These are phyloP conservation scores for Mortierella sp. DNA, from an alignment of 371 early-diverging fungal species.

Conservation along the genomic window DNA sequence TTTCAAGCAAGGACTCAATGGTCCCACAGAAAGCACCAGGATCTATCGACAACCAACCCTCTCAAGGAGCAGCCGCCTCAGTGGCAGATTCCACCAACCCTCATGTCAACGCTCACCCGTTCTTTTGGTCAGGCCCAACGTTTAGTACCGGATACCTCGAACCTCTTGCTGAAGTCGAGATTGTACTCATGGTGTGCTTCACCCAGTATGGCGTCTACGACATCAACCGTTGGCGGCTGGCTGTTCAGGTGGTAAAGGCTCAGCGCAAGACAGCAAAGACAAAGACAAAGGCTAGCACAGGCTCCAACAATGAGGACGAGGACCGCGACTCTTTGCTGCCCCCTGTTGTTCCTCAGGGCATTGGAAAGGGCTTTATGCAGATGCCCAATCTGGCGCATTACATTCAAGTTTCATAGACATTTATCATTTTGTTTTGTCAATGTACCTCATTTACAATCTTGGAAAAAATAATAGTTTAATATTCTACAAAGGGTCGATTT, in stretches of 20 bases:
- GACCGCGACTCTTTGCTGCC: conserved; percentile 19
- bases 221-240: conserved; percentile 80
- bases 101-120: conserved; percentile 61
- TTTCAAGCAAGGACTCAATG: conserved; percentile 63
- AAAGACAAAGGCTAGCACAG: neutral
- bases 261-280: conserved; percentile 24
- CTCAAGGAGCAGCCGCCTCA: conserved; percentile 9
- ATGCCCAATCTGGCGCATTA: conserved; percentile 58
- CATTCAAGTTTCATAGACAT: conserved; percentile 39
- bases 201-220: conserved; percentile 77
- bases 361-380: conserved; percentile 57
- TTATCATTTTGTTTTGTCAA: neutral
- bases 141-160: conserved; percentile 66
- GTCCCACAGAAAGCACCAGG: conserved; percentile 30
- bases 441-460: neutral
- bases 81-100: conserved; percentile 50
- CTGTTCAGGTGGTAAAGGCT: conserved; percentile 61
- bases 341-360: conserved; percentile 24
- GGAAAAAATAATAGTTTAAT: neutral
- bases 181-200: conserved; percentile 70
- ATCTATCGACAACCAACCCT: conserved; percentile 21
- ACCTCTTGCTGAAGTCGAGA: conserved; percentile 64
- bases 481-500: neutral
- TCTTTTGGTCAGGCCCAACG: conserved; percentile 77
- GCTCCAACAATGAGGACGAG: conserved; percentile 14